These are phyloP conservation scores for Diplodia sapinea DNA, from an alignment of 2,329 filamentous ascomycete species.

Conservation along the genomic window DNA sequence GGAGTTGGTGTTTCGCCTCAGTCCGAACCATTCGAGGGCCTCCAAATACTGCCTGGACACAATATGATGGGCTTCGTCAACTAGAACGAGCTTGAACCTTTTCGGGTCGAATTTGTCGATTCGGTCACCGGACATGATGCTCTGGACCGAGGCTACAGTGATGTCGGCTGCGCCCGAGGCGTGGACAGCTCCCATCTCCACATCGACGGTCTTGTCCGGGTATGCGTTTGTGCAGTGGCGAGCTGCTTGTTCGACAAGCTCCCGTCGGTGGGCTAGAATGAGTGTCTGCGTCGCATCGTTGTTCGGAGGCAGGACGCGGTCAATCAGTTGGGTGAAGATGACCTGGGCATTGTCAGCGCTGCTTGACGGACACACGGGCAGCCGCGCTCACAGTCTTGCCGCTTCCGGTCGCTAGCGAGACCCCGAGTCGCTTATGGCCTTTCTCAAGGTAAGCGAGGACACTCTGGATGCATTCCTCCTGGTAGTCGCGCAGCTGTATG, in stretches of 20 bases:
- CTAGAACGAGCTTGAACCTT: slow-evolving; percentile 85
- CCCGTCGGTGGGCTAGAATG: slow-evolving; percentile 88
- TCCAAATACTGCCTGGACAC: slow-evolving; percentile 81
- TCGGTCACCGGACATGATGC: slow-evolving; percentile 76
- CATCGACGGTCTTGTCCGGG: slow-evolving; percentile 78
- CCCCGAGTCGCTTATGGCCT: slow-evolving; percentile 79
- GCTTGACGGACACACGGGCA: neutral
- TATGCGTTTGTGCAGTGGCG: slow-evolving; percentile 82
- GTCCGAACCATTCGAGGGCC: slow-evolving; percentile 77
- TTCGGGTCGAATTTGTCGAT: slow-evolving; percentile 81
- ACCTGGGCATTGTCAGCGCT: slow-evolving; percentile 60
- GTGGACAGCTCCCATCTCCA: slow-evolving; percentile 84
- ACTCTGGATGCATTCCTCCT: slow-evolving; percentile 88
- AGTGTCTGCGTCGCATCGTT: slow-evolving; percentile 74
- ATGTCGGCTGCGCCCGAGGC: slow-evolving; percentile 87
- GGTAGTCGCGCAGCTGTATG: slow-evolving; percentile 78
- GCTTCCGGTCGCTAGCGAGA: slow-evolving; percentile 85
- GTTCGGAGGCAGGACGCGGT: slow-evolving; percentile 67
- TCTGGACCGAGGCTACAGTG: slow-evolving; percentile 88
- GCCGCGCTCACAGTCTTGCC: slow-evolving; percentile 75
- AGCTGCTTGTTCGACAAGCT: slow-evolving; percentile 93
- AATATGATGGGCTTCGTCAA: slow-evolving; percentile 97
- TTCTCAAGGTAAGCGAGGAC: slow-evolving; percentile 71
- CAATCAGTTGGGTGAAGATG: slow-evolving; percentile 94
- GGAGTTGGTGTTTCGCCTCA: slow-evolving; percentile 57